Evolutionary conservation across 164 flowering plant genomes (phyloP).

Genomic region (Amborella trichopoda): DNA sequence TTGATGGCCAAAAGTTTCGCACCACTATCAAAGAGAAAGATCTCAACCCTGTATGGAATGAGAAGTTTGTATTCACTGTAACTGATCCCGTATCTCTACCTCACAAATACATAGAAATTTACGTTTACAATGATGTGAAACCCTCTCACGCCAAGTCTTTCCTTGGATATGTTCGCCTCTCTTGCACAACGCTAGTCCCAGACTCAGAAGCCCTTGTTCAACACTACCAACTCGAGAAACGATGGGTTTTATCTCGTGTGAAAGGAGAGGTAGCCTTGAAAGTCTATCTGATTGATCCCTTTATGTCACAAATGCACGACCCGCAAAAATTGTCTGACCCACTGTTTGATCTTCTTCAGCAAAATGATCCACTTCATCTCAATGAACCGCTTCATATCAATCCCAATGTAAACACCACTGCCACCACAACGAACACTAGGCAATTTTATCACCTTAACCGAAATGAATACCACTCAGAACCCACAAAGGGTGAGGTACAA

Average conservation of each 20-base stretch:
- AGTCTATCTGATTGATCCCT: slow-evolving; percentile 64
- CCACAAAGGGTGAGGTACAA: slow-evolving; percentile 24
- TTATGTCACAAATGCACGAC: slow-evolving; percentile 9
- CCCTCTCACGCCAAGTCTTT: slow-evolving; percentile 43
- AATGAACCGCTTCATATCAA: slow-evolving; percentile 7
- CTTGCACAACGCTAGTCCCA: slow-evolving; percentile 75
- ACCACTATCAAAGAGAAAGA: slow-evolving; percentile 78
- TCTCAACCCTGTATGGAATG: slow-evolving; percentile 90
- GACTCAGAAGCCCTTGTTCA: slow-evolving; percentile 67
- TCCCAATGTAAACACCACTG: neutral
- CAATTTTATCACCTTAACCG: neutral
- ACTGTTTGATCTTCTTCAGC: slow-evolving; percentile 8
- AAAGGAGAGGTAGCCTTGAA: slow-evolving; percentile 81
- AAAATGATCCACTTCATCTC: slow-evolving; percentile 7
- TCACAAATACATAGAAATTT: slow-evolving; percentile 51
- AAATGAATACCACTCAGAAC: neutral
- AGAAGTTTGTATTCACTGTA: slow-evolving; percentile 77
- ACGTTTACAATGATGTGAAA: slow-evolving; percentile 34
- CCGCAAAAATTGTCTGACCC: slow-evolving; percentile 28
- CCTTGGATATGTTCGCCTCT: slow-evolving; percentile 67
- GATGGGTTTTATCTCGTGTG: slow-evolving; percentile 58
- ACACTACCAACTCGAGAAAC: slow-evolving; percentile 78
- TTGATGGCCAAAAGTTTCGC: slow-evolving; percentile 69
- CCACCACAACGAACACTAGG: neutral
- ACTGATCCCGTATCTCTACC: slow-evolving; percentile 58